Evolutionary conservation across 768 basidiomycete genomes (phyloP).

Genomic region (Neoboletus magnificus): DNA sequence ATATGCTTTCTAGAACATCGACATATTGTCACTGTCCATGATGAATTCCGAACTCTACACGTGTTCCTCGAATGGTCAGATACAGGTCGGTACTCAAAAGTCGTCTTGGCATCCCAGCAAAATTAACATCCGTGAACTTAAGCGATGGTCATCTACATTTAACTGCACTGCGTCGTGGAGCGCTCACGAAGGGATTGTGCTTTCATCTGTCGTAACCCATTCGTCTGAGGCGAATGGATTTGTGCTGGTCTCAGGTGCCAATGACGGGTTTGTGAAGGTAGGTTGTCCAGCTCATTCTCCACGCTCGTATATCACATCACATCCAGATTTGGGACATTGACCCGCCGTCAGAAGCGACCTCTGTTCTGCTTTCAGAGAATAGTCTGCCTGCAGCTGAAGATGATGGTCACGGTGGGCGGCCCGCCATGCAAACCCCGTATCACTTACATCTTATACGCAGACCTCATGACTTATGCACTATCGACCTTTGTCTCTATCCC

Average conservation of each 20-base stretch:
- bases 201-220: constrained; percentile 68
- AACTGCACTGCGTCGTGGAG: constrained; percentile 81
- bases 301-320: background rate
- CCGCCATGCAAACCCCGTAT: background rate
- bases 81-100: constrained; percentile 50
- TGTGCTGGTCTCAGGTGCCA: constrained; percentile 73
- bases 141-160: constrained; percentile 85
- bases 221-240: constrained; percentile 23
- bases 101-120: background rate
- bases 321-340: constrained; percentile 54
- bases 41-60: constrained; percentile 64
- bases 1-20: constrained; percentile 50
- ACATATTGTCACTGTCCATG: constrained; percentile 78
- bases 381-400: constrained; percentile 9
- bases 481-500: constrained; percentile 85
- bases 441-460: constrained; percentile 32
- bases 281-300: background rate
- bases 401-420: constrained; percentile 21
- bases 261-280: constrained; percentile 84
- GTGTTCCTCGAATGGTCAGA: constrained; percentile 60
- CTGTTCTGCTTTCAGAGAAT: background rate
- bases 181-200: constrained; percentile 76
- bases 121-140: background rate
- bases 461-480: constrained; percentile 74
- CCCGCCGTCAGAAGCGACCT: constrained; percentile 14